Conservation (phyloP, 1,284 basidiomycete species). For the Peniophora sp. region DNA sequence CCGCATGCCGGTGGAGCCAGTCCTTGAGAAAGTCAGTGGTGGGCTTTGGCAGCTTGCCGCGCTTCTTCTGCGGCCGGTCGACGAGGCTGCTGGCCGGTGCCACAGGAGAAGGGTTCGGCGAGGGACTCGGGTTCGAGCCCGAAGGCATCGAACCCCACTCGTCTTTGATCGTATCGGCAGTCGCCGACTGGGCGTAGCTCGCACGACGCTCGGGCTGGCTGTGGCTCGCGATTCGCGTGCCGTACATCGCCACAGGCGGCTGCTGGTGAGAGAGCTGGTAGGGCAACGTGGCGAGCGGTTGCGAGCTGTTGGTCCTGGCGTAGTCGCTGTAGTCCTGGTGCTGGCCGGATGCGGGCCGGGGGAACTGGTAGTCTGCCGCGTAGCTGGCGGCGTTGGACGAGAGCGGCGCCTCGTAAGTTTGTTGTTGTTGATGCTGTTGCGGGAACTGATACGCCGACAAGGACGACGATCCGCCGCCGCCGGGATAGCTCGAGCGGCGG, state of each 20-base stretch:
- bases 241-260: conserved; percentile 38
- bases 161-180: conserved; percentile 19
- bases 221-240: conserved; percentile 63
- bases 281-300: conserved; percentile 49
- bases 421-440: conserved; percentile 25
- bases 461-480: conserved; percentile 35
- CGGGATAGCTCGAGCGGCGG: conserved; percentile 52
- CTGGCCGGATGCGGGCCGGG: conserved; percentile 35
- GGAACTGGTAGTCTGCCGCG: conserved; percentile 4
- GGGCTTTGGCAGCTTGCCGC: conserved; percentile 84
- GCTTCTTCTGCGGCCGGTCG: conserved; percentile 67
- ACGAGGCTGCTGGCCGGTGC: conserved; percentile 47
- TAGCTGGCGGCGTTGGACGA: conserved; percentile 24
- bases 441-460: conserved; percentile 59
- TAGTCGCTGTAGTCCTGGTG: conserved; percentile 45
- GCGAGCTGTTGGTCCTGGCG: conserved; percentile 51
- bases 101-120: conserved; percentile 44
- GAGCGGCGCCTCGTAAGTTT: conserved; percentile 30
- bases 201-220: conserved; percentile 41
- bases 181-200: conserved; percentile 15
- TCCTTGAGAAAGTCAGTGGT: conserved; percentile 85
- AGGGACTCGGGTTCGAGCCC: conserved; percentile 33
- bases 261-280: conserved; percentile 43
- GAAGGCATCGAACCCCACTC: conserved; percentile 39
- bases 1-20: conserved; percentile 85